phyloP scores from a whole-genome alignment of 2,329 filamentous ascomycete species.

The Corynespora cassiicola region DNA sequence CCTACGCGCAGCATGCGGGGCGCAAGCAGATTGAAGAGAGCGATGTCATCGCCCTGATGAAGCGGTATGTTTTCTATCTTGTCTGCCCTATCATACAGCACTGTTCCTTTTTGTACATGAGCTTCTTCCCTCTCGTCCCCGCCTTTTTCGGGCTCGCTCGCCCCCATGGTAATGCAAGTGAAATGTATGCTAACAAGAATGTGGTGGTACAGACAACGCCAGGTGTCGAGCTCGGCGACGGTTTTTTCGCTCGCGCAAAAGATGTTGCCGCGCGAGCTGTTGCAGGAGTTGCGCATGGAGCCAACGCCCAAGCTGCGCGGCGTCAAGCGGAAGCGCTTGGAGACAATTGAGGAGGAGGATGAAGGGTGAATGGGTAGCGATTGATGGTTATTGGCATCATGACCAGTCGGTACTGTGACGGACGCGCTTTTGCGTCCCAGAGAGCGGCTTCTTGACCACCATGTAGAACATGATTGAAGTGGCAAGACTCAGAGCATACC shows the following conservation, averaged over 20 bases:
- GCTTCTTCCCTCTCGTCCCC: no score
- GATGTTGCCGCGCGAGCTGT: conserved; percentile 79
- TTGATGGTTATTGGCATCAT: conserved; percentile 32
- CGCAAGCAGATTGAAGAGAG: conserved; percentile 86
- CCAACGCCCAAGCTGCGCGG: conserved; percentile 54
- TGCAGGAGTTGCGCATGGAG: conserved; percentile 79
- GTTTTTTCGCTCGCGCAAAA: conserved; percentile 85
- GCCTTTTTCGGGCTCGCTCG: no score
- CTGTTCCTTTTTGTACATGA: no score
- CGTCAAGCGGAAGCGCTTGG: conserved; percentile 49
- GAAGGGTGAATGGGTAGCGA: conserved; percentile 41
- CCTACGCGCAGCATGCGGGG: conserved; percentile 81
- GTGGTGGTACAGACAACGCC: conserved; percentile 71
- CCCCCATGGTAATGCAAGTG: no score
- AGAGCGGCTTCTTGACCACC: conserved; percentile 86
- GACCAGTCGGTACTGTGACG: conserved; percentile 80
- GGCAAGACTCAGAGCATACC: conserved; percentile 84
- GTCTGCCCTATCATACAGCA: no score
- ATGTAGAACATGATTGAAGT: conserved; percentile 97
- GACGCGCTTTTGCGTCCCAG: conserved; percentile 74
- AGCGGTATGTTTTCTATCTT: conserved; percentile 73
- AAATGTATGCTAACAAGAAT: no score
- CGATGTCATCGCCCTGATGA: conserved; percentile 83
- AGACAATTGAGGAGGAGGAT: conserved; percentile 51
- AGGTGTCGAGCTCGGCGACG: conserved; percentile 73